Evolutionary conservation across 345 rosid genomes (phyloP).

Genomic region (Ceriops decandra): DNA sequence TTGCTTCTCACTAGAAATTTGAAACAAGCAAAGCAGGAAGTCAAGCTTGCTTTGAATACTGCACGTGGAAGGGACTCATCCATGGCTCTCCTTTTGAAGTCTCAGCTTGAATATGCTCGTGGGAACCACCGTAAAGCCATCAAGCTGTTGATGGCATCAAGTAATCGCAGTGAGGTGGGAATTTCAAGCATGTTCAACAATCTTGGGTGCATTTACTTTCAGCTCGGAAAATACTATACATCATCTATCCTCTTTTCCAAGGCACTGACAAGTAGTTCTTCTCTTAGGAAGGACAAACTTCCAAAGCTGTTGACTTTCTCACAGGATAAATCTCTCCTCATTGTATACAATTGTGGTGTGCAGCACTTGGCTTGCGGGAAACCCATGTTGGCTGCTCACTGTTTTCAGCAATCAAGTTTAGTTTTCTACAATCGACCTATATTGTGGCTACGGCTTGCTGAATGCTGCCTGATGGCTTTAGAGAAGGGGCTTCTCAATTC

Average conservation of each 20-base stretch:
- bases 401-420: constrained; percentile 74
- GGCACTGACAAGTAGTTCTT: constrained; percentile 63
- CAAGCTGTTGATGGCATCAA: constrained; percentile 79
- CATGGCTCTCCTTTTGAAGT: constrained; percentile 80
- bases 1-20: constrained; percentile 84
- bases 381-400: constrained; percentile 81
- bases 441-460: constrained; percentile 94
- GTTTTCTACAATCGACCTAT: constrained; percentile 64
- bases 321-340: constrained; percentile 77
- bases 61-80: constrained; percentile 89
- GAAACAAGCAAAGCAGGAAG: constrained; percentile 94
- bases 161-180: constrained; percentile 60
- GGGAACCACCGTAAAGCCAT: constrained; percentile 93
- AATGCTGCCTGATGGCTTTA: constrained; percentile 85
- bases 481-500: constrained; percentile 64
- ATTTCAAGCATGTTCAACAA: constrained; percentile 77
- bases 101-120: constrained; percentile 96
- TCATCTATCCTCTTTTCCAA: constrained; percentile 69
- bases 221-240: constrained; percentile 61
- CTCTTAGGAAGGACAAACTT: constrained; percentile 72
- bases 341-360: constrained; percentile 81
- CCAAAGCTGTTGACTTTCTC: constrained; percentile 59
- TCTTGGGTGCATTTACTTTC: constrained; percentile 90
- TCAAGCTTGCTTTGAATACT: constrained; percentile 89
- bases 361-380: constrained; percentile 82